Conservation (phyloP, 2,329 filamentous ascomycete genomes). For the Fusarium sp. region DNA sequence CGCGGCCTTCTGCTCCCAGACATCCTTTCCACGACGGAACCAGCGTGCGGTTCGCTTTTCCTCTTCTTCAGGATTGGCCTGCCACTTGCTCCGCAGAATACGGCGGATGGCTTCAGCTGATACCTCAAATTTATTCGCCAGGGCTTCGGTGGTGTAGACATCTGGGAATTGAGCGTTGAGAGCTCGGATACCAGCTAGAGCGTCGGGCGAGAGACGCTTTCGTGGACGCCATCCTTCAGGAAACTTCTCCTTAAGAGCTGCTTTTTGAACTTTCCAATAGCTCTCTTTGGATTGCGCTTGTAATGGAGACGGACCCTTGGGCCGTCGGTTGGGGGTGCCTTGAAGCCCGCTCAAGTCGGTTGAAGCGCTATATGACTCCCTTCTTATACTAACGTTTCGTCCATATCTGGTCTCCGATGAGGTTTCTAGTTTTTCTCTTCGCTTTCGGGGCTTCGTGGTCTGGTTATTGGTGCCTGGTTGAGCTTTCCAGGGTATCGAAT, state of each 20-base stretch:
- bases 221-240: constrained; percentile 83
- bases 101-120: constrained; percentile 88
- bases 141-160: constrained; percentile 78
- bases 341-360: background rate
- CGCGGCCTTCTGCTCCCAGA: constrained; percentile 72
- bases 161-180: constrained; percentile 83
- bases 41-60: constrained; percentile 70
- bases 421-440: background rate
- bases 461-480: constrained; percentile 5
- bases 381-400: constrained; percentile 1
- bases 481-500: constrained; percentile 19
- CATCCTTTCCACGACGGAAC: constrained; percentile 70
- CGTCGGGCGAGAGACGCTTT: constrained; percentile 92
- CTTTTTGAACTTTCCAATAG: constrained; percentile 82
- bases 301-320: constrained; percentile 31
- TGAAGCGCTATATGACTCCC: background rate
- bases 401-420: background rate
- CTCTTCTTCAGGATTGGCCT: constrained; percentile 70
- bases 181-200: constrained; percentile 88
- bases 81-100: constrained; percentile 86
- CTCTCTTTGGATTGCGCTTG: constrained; percentile 54
- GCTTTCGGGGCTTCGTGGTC: background rate
- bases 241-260: constrained; percentile 81
- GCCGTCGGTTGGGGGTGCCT: constrained; percentile 8
- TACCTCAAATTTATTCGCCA: constrained; percentile 86